Evolutionary conservation across 2,329 filamentous ascomycete genomes (phyloP).

Genomic region (Leptographium radiaticola): DNA sequence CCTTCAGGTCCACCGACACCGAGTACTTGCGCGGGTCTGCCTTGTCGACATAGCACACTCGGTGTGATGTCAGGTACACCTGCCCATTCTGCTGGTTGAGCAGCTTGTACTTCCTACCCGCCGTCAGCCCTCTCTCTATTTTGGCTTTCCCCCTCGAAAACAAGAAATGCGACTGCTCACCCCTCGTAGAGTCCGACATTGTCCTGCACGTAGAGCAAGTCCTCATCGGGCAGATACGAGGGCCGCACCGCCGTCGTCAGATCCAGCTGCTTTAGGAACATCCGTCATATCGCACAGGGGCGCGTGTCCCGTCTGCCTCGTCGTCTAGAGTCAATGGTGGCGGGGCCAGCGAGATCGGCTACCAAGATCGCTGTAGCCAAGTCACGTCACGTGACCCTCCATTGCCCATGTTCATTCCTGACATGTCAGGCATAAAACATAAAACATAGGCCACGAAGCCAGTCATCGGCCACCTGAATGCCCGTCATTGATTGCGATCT

Average conservation of each 20-base stretch:
- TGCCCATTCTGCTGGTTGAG: constrained; percentile 89
- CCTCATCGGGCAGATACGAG: constrained; percentile 83
- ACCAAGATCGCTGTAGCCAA: background rate
- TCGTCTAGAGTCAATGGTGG: background rate
- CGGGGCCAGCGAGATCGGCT: background rate
- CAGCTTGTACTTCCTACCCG: constrained; percentile 77
- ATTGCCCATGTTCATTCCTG: too few relatives aligned
- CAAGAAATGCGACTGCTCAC: constrained; percentile 37
- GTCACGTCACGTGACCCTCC: too few relatives aligned
- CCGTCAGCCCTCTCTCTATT: background rate
- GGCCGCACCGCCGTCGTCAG: constrained; percentile 93
- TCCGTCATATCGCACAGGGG: constrained; percentile 49
- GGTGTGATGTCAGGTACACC: constrained; percentile 91
- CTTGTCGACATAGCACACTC: constrained; percentile 89
- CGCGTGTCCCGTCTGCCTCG: constrained; percentile 13
- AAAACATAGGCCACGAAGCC: too few relatives aligned
- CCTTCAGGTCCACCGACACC: constrained; percentile 73
- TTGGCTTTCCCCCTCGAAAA: background rate
- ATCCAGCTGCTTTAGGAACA: constrained; percentile 94
- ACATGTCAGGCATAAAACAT: too few relatives aligned
- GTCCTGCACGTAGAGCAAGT: constrained; percentile 91
- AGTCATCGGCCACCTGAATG: too few relatives aligned
- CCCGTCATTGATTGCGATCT: too few relatives aligned
- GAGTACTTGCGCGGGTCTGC: constrained; percentile 75
- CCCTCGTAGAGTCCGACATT: constrained; percentile 96